phyloP scores from a whole-genome alignment of 805 yeast species.

The Kluyveromyces nonfermentans region DNA sequence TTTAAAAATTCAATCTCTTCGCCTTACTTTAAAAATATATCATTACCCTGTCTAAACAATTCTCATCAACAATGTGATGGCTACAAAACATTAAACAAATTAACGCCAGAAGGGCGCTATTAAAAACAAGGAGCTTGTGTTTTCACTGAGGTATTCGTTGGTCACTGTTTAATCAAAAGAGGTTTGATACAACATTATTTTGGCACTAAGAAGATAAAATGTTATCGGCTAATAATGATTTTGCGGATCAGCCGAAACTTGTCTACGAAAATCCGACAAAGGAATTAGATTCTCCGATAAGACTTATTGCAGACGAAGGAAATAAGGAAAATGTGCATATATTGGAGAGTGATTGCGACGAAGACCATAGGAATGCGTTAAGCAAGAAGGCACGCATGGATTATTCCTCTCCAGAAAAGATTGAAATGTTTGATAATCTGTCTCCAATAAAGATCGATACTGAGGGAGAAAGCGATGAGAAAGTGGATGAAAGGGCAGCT shows the following conservation, averaged over 20 bases:
- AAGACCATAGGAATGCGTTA: background rate
- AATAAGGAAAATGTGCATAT: constrained; percentile 3
- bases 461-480: background rate
- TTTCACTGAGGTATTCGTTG: too few relatives aligned
- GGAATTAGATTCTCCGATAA: constrained; percentile 13
- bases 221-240: background rate
- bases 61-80: background rate
- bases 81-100: background rate
- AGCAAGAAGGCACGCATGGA: background rate
- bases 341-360: constrained; percentile 8
- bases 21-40: background rate
- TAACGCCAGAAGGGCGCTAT: background rate
- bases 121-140: background rate
- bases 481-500: background rate
- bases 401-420: constrained; percentile 3
- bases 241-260: background rate
- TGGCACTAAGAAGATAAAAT: background rate
- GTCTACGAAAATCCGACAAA: constrained; percentile 4
- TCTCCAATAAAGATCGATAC: background rate
- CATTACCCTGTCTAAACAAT: background rate
- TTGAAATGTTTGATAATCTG: constrained; percentile 2
- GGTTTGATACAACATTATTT: too few relatives aligned
- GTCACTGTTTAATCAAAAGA: too few relatives aligned
- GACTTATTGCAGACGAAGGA: constrained; percentile 1
- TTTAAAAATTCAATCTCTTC: background rate